These are phyloP conservation scores for Verticillium isaacii DNA, from an alignment of 2,329 filamentous ascomycete species.

Conservation along the genomic window DNA sequence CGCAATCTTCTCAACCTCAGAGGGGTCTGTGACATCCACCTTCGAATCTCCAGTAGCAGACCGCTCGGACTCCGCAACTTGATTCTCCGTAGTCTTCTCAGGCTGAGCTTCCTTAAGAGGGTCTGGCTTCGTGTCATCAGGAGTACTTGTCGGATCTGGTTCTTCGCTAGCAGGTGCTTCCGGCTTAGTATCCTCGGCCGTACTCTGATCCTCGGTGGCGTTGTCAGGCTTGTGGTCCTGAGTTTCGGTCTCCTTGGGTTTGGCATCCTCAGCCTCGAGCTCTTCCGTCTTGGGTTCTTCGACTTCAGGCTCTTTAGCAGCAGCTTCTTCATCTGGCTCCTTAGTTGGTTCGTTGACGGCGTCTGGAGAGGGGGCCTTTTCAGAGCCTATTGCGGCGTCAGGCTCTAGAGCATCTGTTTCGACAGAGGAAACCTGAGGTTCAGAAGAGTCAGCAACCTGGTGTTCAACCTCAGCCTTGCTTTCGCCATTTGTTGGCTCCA, in stretches of 20 bases:
- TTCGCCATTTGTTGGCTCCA: neutral
- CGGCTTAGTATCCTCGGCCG: neutral
- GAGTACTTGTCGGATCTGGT: neutral
- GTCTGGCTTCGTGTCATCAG: neutral
- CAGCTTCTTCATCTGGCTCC: neutral
- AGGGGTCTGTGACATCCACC: neutral
- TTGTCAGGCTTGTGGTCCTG: neutral
- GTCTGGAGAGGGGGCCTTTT: neutral
- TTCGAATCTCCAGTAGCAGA: neutral
- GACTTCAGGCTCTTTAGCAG: neutral
- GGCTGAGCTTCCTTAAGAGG: neutral
- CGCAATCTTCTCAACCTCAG: too few species aligned
- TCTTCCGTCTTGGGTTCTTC: constrained; percentile 1
- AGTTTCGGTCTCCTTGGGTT: neutral
- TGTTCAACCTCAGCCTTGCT: too few species aligned
- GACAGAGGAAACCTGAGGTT: neutral
- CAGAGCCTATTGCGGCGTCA: neutral
- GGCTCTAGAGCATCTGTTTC: neutral
- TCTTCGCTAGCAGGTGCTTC: neutral
- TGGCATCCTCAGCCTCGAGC: constrained; percentile 2
- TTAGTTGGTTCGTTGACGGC: neutral
- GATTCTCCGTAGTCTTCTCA: too few species aligned
- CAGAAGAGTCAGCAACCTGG: neutral
- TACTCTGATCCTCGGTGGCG: neutral
- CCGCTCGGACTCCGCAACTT: neutral